Evolutionary conservation across 306 rosid species (phyloP).

Genomic region (Begonia fuchsioides): DNA sequence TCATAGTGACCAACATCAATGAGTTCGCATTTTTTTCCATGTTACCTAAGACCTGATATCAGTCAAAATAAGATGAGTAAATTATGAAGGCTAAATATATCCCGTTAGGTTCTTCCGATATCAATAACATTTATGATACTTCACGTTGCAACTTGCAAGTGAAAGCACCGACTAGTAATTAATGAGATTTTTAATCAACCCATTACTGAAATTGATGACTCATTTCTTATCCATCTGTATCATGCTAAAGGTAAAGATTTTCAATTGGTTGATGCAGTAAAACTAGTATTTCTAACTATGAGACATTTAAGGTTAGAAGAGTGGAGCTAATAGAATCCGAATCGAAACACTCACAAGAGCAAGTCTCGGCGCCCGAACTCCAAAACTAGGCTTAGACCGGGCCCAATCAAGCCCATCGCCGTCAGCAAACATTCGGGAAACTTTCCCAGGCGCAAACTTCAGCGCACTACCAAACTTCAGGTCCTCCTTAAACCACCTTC

Average conservation of each 20-base stretch:
- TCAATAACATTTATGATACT: too few species aligned
- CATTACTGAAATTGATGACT: too few species aligned
- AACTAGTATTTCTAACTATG: not conserved
- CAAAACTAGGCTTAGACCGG: constrained; percentile 42
- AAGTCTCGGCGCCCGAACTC: constrained; percentile 61
- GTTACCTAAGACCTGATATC: constrained; percentile 61
- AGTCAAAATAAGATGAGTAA: too few species aligned
- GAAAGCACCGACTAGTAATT: too few species aligned
- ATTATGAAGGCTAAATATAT: too few species aligned
- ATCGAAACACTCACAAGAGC: constrained; percentile 61
- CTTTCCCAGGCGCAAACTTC: constrained; percentile 57
- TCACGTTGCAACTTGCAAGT: too few species aligned
- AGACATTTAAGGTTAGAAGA: not conserved
- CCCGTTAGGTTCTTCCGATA: too few species aligned
- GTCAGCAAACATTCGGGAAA: constrained; percentile 25
- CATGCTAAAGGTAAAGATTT: not conserved
- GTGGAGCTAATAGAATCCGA: constrained; percentile 2
- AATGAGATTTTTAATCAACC: too few species aligned
- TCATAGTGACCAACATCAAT: constrained; percentile 60
- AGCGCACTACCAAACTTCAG: constrained; percentile 56
- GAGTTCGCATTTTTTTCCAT: constrained; percentile 60
- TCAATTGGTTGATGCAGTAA: not conserved
- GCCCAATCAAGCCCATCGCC: constrained; percentile 51
- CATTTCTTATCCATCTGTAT: too few species aligned
- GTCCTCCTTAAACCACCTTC: constrained; percentile 18